A percentile compares a stretch with the other conserved stretches of the same genome.
phyloP scores from a whole-genome alignment of 306 rosid species.

The Castanopsis chinensis region DNA sequence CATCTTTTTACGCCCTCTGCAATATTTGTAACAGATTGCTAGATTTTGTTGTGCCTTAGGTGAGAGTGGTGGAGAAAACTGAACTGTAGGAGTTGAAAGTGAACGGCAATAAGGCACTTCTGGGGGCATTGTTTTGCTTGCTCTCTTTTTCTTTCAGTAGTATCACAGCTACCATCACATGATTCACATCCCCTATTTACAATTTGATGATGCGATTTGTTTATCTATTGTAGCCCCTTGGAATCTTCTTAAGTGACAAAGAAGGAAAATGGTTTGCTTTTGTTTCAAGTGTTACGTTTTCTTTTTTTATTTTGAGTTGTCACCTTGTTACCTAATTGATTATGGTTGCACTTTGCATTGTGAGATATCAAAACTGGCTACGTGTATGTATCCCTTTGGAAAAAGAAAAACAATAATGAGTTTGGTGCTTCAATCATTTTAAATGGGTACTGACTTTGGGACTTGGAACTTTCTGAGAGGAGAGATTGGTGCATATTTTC shows the following conservation, averaged over 20 bases:
- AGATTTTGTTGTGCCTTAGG: constrained; percentile 28
- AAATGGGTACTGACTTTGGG: constrained; percentile 35
- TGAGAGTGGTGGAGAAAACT: constrained; percentile 39
- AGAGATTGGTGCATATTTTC: constrained; percentile 15
- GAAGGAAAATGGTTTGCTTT: constrained; percentile 72
- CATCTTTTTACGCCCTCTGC: constrained; percentile 47
- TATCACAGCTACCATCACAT: constrained; percentile 27
- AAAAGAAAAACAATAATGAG: not conserved
- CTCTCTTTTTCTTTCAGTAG: constrained; percentile 23
- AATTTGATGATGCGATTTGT: constrained; percentile 24
- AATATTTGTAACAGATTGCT: constrained; percentile 30
- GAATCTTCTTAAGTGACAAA: constrained; percentile 52
- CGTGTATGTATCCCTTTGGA: constrained; percentile 4
- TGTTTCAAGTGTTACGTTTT: constrained; percentile 47
- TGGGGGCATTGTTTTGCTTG: constrained; percentile 58
- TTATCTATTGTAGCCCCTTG: constrained; percentile 23
- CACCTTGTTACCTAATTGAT: constrained; percentile 36
- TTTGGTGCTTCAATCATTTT: constrained; percentile 32
- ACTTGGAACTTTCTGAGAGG: not conserved
- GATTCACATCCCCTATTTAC: too few species aligned
- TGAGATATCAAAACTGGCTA: constrained; percentile 5
- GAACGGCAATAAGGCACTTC: constrained; percentile 52
- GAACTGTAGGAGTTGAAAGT: constrained; percentile 37
- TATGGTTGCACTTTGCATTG: constrained; percentile 21
- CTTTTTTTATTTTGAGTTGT: constrained; percentile 16